Conservation (phyloP, 805 yeast genomes). For the Kazachstania psychrophila region DNA sequence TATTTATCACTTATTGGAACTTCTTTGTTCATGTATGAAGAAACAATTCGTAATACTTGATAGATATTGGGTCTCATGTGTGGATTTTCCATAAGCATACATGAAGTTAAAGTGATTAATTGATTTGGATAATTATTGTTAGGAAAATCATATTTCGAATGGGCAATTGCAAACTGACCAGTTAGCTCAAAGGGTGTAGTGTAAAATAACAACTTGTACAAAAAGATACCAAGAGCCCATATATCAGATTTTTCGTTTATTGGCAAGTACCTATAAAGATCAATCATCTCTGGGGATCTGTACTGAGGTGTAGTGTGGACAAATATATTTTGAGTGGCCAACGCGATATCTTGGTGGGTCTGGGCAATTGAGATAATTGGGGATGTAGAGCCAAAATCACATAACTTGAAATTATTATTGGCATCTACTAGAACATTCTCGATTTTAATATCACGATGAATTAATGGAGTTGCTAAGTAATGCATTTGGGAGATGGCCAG, state of each 20-base stretch:
- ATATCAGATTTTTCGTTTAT: constrained; percentile 89
- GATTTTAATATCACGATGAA: constrained; percentile 89
- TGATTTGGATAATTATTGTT: constrained; percentile 63
- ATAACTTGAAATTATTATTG: constrained; percentile 61
- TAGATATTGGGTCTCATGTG: constrained; percentile 74
- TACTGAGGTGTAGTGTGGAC: constrained; percentile 94
- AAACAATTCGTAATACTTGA: constrained; percentile 61
- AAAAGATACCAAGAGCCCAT: constrained; percentile 92
- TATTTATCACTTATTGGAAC: constrained; percentile 39
- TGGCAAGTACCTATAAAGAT: constrained; percentile 69
- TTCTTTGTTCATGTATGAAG: constrained; percentile 48
- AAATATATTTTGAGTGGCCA: constrained; percentile 74
- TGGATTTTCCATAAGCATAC: constrained; percentile 79
- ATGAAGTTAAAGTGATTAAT: constrained; percentile 63
- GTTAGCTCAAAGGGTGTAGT: constrained; percentile 87
- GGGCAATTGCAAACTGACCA: constrained; percentile 78
- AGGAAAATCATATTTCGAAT: constrained; percentile 75
- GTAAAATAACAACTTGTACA: constrained; percentile 84
- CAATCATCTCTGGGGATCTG: constrained; percentile 93
- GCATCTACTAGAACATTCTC: constrained; percentile 83
- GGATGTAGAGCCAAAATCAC: constrained; percentile 90
- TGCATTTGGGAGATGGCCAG: constrained; percentile 84
- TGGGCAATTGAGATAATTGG: constrained; percentile 40
- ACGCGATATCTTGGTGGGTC: constrained; percentile 68
- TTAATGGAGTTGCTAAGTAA: constrained; percentile 49